These are phyloP conservation scores for Aspergillus proliferans DNA, from an alignment of 2,329 filamentous ascomycete species.

Conservation along the genomic window DNA sequence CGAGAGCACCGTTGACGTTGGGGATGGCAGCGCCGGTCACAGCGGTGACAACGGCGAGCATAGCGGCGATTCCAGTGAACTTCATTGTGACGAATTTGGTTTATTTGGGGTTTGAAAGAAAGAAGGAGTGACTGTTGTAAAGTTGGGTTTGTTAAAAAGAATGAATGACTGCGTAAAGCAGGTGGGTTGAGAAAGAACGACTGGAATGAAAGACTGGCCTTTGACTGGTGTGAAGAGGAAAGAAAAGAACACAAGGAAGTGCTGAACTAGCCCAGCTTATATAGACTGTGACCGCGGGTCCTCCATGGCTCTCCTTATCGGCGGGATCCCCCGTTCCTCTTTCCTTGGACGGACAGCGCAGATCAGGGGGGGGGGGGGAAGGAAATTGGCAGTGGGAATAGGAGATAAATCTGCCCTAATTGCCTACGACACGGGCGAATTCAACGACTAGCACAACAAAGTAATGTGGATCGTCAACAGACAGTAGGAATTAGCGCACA, in stretches of 20 bases:
- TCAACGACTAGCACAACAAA: too few species aligned
- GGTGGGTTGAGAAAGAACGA: slow-evolving; percentile 14
- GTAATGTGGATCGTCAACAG: neutral
- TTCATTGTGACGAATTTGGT: slow-evolving; percentile 25
- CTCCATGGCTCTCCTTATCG: neutral
- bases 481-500: neutral
- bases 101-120: slow-evolving; percentile 1
- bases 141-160: slow-evolving; percentile 4
- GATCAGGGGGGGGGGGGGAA: neutral
- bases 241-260: neutral
- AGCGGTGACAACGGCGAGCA: slow-evolving; percentile 25
- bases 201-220: slow-evolving; percentile 13
- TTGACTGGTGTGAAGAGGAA: slow-evolving; percentile 13
- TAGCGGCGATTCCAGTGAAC: slow-evolving; percentile 28
- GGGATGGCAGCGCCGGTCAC: slow-evolving; percentile 26
- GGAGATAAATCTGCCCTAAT: neutral
- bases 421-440: too few species aligned
- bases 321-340: neutral
- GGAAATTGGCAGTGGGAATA: neutral
- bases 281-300: slow-evolving; percentile 10
- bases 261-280: slow-evolving; percentile 11
- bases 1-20: slow-evolving; percentile 8
- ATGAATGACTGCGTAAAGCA: slow-evolving; percentile 3
- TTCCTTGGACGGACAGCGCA: neutral
- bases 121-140: slow-evolving; percentile 19